Percentiles rank a stretch among this genome's conserved stretches.
phyloP scores from a whole-genome alignment of 2,329 filamentous ascomycete species.

The Emmonsia crescens region DNA sequence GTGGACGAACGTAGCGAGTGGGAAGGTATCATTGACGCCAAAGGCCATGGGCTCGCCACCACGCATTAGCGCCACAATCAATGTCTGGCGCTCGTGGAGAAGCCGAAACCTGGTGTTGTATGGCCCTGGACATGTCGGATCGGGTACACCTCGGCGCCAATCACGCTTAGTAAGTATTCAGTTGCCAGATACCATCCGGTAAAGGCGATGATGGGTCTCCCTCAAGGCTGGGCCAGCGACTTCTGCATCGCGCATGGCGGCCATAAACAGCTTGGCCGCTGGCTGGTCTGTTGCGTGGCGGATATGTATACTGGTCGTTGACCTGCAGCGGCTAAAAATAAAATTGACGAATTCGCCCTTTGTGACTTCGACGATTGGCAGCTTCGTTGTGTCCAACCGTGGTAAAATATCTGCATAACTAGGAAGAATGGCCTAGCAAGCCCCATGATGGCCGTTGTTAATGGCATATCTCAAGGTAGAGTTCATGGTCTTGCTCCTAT shows the following conservation, averaged over 20 bases:
- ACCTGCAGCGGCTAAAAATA: slow-evolving; percentile 13
- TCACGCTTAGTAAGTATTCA: slow-evolving; percentile 32
- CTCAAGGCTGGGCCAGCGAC: slow-evolving; percentile 39
- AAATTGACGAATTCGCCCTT: slow-evolving; percentile 21
- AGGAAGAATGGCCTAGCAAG: too few species aligned
- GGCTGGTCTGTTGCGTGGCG: slow-evolving; percentile 37
- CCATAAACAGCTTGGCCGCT: slow-evolving; percentile 43
- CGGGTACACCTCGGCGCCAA: slow-evolving; percentile 41
- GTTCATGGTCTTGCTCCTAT: slow-evolving; percentile 46
- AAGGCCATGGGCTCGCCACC: slow-evolving; percentile 52
- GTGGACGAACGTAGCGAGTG: slow-evolving; percentile 43
- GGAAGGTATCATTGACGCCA: slow-evolving; percentile 46
- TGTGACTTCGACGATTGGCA: too few species aligned
- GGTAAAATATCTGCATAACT: too few species aligned
- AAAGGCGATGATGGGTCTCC: slow-evolving; percentile 38
- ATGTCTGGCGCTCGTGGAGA: slow-evolving; percentile 37
- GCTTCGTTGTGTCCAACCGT: too few species aligned
- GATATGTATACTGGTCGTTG: slow-evolving; percentile 17
- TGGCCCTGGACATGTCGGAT: slow-evolving; percentile 45
- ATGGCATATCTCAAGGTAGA: slow-evolving; percentile 34
- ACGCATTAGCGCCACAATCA: slow-evolving; percentile 52
- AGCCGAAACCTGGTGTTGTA: slow-evolving; percentile 38
- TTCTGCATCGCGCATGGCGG: slow-evolving; percentile 42
- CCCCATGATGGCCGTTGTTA: slow-evolving; percentile 19
- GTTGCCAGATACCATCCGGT: slow-evolving; percentile 46